phyloP scores from a whole-genome alignment of 2,329 filamentous ascomycete genomes.

The Hypoxylon sp. region DNA sequence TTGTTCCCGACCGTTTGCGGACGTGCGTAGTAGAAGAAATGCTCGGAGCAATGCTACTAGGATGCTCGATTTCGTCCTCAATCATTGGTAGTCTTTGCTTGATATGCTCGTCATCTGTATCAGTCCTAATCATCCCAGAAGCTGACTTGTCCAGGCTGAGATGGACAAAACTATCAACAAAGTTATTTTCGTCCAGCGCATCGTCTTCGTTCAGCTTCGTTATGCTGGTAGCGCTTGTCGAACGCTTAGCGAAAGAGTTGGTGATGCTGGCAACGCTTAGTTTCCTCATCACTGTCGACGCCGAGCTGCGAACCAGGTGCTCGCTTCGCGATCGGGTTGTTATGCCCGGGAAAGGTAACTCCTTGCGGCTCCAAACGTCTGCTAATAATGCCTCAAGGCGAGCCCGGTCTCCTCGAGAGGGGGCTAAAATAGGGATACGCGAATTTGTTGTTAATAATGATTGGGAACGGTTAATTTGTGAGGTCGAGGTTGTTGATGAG shows the following conservation, averaged over 20 bases:
- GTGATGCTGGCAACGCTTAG: constrained; percentile 84
- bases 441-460: constrained; percentile 76
- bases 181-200: constrained; percentile 33
- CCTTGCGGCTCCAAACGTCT: constrained; percentile 85
- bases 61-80: constrained; percentile 43
- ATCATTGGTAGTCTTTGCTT: constrained; percentile 44
- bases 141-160: constrained; percentile 36
- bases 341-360: constrained; percentile 86
- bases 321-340: constrained; percentile 70
- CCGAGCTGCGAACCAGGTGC: constrained; percentile 77
- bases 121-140: constrained; percentile 16
- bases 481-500: constrained; percentile 52
- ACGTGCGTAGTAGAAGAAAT: constrained; percentile 23
- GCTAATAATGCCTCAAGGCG: constrained; percentile 77
- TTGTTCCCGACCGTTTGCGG: constrained; percentile 34
- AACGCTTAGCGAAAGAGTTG: constrained; percentile 77
- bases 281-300: constrained; percentile 87
- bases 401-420: constrained; percentile 77
- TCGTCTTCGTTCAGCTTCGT: constrained; percentile 45
- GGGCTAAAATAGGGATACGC: constrained; percentile 74
- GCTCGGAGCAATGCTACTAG: constrained; percentile 34
- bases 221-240: constrained; percentile 61
- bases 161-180: constrained; percentile 37
- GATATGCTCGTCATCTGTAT: constrained; percentile 31
- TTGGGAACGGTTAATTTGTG: constrained; percentile 78